Evolutionary conservation across 2,329 filamentous ascomycete species (phyloP).

Genomic region (Aspergillus awamori): DNA sequence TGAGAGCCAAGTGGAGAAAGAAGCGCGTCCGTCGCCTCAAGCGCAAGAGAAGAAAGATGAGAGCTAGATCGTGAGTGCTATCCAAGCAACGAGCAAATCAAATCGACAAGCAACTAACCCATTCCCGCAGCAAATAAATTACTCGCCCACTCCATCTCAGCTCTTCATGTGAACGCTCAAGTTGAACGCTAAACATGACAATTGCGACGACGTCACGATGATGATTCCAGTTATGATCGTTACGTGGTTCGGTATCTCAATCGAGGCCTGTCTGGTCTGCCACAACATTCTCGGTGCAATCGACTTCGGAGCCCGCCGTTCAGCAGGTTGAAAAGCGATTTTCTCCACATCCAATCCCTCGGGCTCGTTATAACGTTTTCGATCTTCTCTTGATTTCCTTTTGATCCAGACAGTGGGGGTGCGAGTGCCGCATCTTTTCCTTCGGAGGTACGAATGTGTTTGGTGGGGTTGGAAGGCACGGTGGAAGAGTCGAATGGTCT

Average conservation of each 20-base stretch:
- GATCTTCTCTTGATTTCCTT: conserved; percentile 23
- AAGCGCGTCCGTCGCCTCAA: conserved; percentile 99
- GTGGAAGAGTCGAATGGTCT: conserved; percentile 18
- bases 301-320: conserved; percentile 36
- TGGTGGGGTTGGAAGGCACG: conserved; percentile 38
- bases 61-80: conserved; percentile 83
- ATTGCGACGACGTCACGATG: conserved; percentile 34
- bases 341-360: conserved; percentile 27
- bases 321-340: conserved; percentile 19
- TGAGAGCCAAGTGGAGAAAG: conserved; percentile 99
- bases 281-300: conserved; percentile 17
- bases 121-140: conserved; percentile 66
- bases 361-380: conserved; percentile 36
- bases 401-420: conserved; percentile 26
- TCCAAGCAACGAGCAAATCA: background rate
- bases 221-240: conserved; percentile 35
- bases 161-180: conserved; percentile 39
- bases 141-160: conserved; percentile 61
- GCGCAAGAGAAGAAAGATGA: conserved; percentile 99
- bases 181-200: conserved; percentile 46
- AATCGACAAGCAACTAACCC: conserved; percentile 30
- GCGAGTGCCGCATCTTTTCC: conserved; percentile 19
- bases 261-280: conserved; percentile 26
- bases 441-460: conserved; percentile 38
- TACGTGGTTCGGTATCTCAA: conserved; percentile 31